These are phyloP conservation scores for Melocanna baccifera DNA, from an alignment of 176 grass and related monocot species.

Conservation along the genomic window DNA sequence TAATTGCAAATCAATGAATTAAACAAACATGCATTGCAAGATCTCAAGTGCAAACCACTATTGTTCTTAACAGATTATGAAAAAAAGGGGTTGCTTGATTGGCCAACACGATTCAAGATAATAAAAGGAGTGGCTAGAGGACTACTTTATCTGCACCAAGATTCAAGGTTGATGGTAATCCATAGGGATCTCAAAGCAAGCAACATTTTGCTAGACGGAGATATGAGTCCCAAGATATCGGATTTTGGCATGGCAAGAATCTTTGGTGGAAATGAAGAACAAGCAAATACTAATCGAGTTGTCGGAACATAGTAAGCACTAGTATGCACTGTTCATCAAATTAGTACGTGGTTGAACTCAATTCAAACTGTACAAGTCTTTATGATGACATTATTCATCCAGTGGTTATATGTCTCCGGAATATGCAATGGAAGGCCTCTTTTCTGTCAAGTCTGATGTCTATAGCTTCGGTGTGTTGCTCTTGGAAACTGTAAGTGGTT, in stretches of 20 bases:
- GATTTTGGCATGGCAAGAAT: conserved; percentile 59
- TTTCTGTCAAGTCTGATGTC: conserved; percentile 48
- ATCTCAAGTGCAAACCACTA: not conserved
- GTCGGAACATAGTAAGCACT: conserved; percentile 56
- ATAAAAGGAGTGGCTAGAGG: conserved; percentile 50
- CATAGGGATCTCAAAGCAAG: conserved; percentile 55
- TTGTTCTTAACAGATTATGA: conserved; percentile 15
- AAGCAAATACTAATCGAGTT: conserved; percentile 45
- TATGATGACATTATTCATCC: not conserved
- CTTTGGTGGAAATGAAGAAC: conserved; percentile 37
- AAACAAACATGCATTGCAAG: not conserved
- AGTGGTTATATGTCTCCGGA: conserved; percentile 62
- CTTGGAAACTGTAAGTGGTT: conserved; percentile 46
- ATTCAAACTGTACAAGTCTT: not conserved
- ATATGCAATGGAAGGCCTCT: conserved; percentile 58
- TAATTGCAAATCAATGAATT: not conserved
- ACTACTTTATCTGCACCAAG: conserved; percentile 52
- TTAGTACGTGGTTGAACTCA: not conserved
- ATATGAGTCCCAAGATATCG: conserved; percentile 55
- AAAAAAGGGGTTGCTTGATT: conserved; percentile 22
- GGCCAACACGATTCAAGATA: conserved; percentile 43
- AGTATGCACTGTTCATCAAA: not conserved
- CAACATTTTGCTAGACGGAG: conserved; percentile 52
- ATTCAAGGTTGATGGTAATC: conserved; percentile 55
- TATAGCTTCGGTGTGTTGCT: conserved; percentile 52